Conservation (phyloP, 768 basidiomycete genomes). For the Trametes punicea region DNA sequence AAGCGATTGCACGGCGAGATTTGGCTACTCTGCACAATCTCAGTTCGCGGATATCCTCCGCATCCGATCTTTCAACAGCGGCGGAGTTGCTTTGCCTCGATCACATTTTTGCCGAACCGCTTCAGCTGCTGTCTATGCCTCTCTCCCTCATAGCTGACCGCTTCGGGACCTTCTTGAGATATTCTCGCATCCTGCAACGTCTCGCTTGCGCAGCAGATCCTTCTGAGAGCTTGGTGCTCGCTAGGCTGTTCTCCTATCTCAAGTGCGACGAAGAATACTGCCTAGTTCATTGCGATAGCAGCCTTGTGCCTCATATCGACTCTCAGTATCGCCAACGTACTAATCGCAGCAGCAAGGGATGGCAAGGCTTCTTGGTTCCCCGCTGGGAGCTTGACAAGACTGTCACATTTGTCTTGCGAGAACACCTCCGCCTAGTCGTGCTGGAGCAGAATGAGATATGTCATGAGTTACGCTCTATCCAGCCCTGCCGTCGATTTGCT, state of each 20-base stretch:
- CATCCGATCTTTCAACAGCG: no score
- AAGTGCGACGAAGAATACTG: no score
- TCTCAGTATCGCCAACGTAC: neutral
- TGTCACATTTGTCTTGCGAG: constrained; percentile 27
- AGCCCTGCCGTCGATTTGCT: constrained; percentile 35
- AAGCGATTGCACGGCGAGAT: constrained; percentile 26
- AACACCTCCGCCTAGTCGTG: constrained; percentile 30
- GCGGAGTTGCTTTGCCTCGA: constrained; percentile 44
- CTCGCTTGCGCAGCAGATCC: constrained; percentile 27
- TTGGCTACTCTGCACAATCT: constrained; percentile 38
- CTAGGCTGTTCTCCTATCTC: no score
- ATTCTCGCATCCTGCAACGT: no score
- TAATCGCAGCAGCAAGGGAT: no score
- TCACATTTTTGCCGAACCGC: constrained; percentile 35
- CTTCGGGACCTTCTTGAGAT: constrained; percentile 28
- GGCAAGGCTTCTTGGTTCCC: constrained; percentile 1
- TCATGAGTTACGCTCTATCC: constrained; percentile 32
- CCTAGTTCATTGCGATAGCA: no score
- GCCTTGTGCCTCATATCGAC: neutral
- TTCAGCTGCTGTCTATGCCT: constrained; percentile 27
- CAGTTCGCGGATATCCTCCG: constrained; percentile 23
- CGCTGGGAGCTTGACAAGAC: constrained; percentile 23
- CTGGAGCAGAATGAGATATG: constrained; percentile 35
- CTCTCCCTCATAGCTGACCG: constrained; percentile 27
- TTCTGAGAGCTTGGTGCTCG: neutral